Conservation (phyloP, 2,329 filamentous ascomycete genomes). For the Neodidymelliopsis sp. region DNA sequence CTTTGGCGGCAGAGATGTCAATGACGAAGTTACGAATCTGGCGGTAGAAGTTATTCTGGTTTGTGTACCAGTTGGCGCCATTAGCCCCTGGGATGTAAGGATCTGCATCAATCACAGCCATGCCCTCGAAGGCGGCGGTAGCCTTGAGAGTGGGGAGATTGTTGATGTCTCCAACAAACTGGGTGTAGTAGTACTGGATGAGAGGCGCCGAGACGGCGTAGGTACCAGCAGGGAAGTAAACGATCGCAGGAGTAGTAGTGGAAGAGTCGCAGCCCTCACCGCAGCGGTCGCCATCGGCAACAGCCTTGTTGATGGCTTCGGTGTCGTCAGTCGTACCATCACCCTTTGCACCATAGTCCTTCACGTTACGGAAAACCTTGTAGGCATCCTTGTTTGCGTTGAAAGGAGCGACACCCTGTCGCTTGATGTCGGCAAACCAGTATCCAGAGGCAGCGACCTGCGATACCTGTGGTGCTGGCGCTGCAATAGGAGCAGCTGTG, state of each 20-base stretch:
- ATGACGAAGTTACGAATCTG: constrained; percentile 63
- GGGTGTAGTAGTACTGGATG: constrained; percentile 89
- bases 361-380: constrained; percentile 64
- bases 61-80: constrained; percentile 59
- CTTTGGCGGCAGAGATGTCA: constrained; percentile 52
- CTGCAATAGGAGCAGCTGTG: constrained; percentile 36
- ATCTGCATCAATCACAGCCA: constrained; percentile 88
- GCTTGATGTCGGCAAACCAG: constrained; percentile 75
- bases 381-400: constrained; percentile 63
- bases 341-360: constrained; percentile 56
- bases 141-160: constrained; percentile 76
- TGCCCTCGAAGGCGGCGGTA: constrained; percentile 71
- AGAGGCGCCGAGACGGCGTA: constrained; percentile 84
- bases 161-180: constrained; percentile 83
- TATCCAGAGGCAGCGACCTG: constrained; percentile 55
- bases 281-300: constrained; percentile 80
- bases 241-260: constrained; percentile 82
- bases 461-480: constrained; percentile 25
- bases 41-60: constrained; percentile 64
- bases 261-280: constrained; percentile 81
- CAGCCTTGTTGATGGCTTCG: constrained; percentile 83
- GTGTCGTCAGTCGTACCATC: constrained; percentile 82
- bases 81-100: constrained; percentile 75
- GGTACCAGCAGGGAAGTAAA: constrained; percentile 91
- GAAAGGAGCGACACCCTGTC: constrained; percentile 74